These are phyloP conservation scores for Phytophthora pluvialis DNA, from an alignment of 352 stramenopile genomes.

Conservation along the genomic window DNA sequence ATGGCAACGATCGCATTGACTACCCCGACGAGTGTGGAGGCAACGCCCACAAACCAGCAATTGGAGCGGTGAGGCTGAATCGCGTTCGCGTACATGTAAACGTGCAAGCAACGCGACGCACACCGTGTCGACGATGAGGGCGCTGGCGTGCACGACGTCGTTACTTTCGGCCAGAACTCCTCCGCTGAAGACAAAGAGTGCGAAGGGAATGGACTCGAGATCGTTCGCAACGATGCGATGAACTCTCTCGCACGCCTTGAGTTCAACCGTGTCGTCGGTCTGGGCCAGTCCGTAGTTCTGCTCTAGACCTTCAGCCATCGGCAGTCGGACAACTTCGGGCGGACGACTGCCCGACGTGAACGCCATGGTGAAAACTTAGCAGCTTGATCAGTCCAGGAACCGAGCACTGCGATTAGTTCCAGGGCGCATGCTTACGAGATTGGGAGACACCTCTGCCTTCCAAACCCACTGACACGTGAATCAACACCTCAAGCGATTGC, in stretches of 20 bases:
- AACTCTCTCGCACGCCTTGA: slow-evolving; percentile 30
- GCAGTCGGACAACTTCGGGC: slow-evolving; percentile 43
- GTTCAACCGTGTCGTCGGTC: slow-evolving; percentile 32
- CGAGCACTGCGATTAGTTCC: slow-evolving; percentile 8
- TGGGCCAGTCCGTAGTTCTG: slow-evolving; percentile 43
- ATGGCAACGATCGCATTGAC: slow-evolving; percentile 42
- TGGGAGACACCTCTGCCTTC: neutral
- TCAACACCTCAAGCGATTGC: neutral
- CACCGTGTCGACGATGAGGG: slow-evolving; percentile 40
- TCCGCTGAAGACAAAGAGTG: slow-evolving; percentile 36
- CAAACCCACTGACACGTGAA: slow-evolving; percentile 1
- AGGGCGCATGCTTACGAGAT: slow-evolving; percentile 2
- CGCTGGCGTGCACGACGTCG: slow-evolving; percentile 38
- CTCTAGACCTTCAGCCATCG: slow-evolving; percentile 31
- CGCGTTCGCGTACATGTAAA: slow-evolving; percentile 52
- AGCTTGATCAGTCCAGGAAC: slow-evolving; percentile 10
- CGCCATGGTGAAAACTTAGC: slow-evolving; percentile 14
- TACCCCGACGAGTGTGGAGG: slow-evolving; percentile 33
- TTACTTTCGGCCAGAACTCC: slow-evolving; percentile 37
- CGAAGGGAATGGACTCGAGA: slow-evolving; percentile 49
- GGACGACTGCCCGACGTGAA: slow-evolving; percentile 47
- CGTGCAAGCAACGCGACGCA: slow-evolving; percentile 48
- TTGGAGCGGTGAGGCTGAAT: slow-evolving; percentile 51
- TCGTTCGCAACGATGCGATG: slow-evolving; percentile 53
- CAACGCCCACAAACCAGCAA: slow-evolving; percentile 42